Conservation (phyloP, 202 grass and related monocot genomes). For the Zizania palustris region DNA sequence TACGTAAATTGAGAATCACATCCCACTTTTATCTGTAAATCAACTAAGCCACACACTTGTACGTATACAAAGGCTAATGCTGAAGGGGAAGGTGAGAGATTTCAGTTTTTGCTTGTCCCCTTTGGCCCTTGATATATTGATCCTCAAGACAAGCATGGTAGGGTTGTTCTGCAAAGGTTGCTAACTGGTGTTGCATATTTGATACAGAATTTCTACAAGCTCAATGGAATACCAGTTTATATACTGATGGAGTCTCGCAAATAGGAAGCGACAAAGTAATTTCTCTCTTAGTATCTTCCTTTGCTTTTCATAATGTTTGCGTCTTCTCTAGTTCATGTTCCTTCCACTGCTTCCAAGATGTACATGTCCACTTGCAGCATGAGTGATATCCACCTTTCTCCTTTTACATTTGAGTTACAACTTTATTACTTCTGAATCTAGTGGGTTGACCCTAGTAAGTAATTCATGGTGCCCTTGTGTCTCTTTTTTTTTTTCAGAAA, state of each 20-base stretch:
- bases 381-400: neutral
- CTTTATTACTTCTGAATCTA: too few species aligned
- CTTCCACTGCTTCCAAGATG: neutral
- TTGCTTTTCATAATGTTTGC: neutral
- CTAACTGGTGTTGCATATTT: neutral
- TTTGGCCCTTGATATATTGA: neutral
- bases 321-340: neutral
- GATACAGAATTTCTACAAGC: conserved; percentile 65
- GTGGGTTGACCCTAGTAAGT: neutral
- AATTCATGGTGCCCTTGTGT: neutral
- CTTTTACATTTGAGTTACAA: too few species aligned
- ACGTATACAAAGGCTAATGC: too few species aligned
- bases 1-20: neutral
- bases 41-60: too few species aligned
- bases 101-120: too few species aligned
- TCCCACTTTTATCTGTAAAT: neutral
- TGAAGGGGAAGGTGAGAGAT: neutral
- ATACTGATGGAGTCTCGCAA: conserved; percentile 72
- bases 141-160: neutral
- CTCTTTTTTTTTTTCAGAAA: conserved; percentile 31
- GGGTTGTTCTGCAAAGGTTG: neutral
- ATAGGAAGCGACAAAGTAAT: conserved; percentile 44
- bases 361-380: neutral
- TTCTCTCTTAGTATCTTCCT: neutral
- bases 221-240: conserved; percentile 75